Evolutionary conservation across 305 asterid species (phyloP).

Genomic region (Fraxinus velutina): DNA sequence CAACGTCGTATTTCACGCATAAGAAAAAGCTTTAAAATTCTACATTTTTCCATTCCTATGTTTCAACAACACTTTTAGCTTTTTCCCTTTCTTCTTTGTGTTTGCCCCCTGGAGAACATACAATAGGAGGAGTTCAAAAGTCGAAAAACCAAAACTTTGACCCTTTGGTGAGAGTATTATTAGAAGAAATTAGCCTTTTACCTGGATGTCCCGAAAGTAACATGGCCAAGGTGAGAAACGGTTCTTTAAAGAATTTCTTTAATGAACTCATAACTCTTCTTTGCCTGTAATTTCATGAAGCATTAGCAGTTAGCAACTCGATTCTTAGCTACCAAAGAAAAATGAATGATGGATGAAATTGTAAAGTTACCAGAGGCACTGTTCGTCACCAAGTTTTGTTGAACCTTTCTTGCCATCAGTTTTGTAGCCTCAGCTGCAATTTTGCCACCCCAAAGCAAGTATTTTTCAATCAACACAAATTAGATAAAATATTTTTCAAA

Average conservation of each 20-base stretch:
- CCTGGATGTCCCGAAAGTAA: background rate
- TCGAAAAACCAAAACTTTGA: background rate
- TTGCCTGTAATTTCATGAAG: constrained; percentile 29
- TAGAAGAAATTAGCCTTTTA: background rate
- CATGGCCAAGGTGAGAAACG: constrained; percentile 9
- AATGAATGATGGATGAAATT: background rate
- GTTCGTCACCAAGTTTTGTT: constrained; percentile 27
- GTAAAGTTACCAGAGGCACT: constrained; percentile 34
- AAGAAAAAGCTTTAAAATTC: background rate
- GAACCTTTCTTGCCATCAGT: constrained; percentile 38
- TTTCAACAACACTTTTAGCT: background rate
- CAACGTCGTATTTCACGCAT: background rate
- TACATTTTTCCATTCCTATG: background rate
- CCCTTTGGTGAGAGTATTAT: too few relatives aligned
- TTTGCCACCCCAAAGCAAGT: constrained; percentile 9
- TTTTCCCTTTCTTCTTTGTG: background rate
- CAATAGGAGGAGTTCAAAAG: background rate
- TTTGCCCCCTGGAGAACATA: background rate
- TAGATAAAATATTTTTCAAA: background rate
- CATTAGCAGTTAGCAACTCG: constrained; percentile 16
- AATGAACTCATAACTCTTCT: constrained; percentile 20
- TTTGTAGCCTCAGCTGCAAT: constrained; percentile 51
- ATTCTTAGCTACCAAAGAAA: background rate
- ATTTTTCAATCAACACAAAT: background rate
- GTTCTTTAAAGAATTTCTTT: background rate